Evolutionary conservation across 805 yeast genomes (phyloP).

Genomic region (Pichia insulana): DNA sequence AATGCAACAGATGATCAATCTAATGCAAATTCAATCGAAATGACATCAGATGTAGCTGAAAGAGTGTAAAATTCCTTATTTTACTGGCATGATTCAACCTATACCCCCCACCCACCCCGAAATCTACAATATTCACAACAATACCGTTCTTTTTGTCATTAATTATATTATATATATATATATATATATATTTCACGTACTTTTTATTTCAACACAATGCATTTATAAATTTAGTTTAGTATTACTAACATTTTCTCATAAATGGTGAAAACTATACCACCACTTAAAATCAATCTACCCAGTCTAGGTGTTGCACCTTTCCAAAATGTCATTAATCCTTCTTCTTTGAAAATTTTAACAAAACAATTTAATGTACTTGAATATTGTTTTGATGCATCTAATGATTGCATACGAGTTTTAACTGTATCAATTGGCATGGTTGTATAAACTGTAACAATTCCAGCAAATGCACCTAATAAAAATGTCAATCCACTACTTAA

Average conservation of each 20-base stretch:
- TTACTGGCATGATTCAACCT: neutral
- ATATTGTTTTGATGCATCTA: slow-evolving; percentile 67
- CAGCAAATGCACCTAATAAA: slow-evolving; percentile 83
- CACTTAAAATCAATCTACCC: slow-evolving; percentile 85
- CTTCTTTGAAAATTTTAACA: slow-evolving; percentile 67
- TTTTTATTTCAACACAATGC: slow-evolving; percentile 1
- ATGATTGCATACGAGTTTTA: slow-evolving; percentile 93
- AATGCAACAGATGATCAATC: neutral
- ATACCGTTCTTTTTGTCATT: neutral
- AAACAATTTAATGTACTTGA: slow-evolving; percentile 77
- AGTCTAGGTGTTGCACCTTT: slow-evolving; percentile 96
- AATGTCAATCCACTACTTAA: slow-evolving; percentile 75
- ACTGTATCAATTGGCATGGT: slow-evolving; percentile 96
- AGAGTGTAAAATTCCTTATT: neutral
- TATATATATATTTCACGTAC: neutral
- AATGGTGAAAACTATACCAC: slow-evolving; percentile 95
- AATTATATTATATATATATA: neutral
- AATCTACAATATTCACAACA: no score
- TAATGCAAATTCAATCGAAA: neutral
- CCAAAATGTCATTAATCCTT: slow-evolving; percentile 90
- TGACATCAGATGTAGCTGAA: neutral
- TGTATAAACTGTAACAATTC: slow-evolving; percentile 79
- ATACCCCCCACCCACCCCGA: neutral
- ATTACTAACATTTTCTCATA: slow-evolving; percentile 79
- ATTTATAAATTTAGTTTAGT: slow-evolving; percentile 27